A percentile compares a stretch with the other conserved stretches of the same genome.
These are phyloP conservation scores for Ganoderma resinaceum DNA, from an alignment of 1,284 basidiomycete genomes.

Conservation along the genomic window DNA sequence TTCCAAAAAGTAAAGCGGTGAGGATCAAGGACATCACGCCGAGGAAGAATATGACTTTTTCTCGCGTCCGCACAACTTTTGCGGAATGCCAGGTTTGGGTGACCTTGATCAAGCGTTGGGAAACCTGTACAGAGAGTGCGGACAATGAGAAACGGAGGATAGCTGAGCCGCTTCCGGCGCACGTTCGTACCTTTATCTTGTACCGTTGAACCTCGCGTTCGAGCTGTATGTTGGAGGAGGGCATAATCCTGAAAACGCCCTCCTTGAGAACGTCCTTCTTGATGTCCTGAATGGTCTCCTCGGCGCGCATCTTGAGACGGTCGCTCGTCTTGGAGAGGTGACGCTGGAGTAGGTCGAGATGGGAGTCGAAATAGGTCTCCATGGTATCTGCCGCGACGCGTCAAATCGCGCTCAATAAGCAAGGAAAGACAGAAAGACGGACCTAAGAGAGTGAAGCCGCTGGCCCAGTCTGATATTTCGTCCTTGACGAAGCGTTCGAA, in stretches of 20 bases:
- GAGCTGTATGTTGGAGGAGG: conserved; percentile 77
- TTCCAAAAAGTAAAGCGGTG: conserved; percentile 84
- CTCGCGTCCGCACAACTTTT: conserved; percentile 90
- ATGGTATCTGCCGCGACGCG: conserved; percentile 67
- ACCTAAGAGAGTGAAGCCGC: conserved; percentile 80
- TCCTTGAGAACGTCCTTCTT: conserved; percentile 43
- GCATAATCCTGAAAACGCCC: conserved; percentile 66
- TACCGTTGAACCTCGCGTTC: conserved; percentile 87
- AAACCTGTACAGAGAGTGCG: conserved; percentile 59
- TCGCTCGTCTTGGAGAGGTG: conserved; percentile 88
- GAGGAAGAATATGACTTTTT: conserved; percentile 91
- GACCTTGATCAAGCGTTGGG: conserved; percentile 74
- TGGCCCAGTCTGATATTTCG: conserved; percentile 59
- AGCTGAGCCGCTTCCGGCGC: conserved; percentile 6
- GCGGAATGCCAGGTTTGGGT: conserved; percentile 87
- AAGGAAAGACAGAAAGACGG: conserved; percentile 18
- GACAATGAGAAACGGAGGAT: conserved; percentile 5
- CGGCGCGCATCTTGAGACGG: conserved; percentile 80
- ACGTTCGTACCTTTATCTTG: conserved; percentile 62
- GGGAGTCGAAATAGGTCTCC: conserved; percentile 91
- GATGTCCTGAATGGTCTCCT: conserved; percentile 57
- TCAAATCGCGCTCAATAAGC: conserved; percentile 3
- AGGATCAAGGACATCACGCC: conserved; percentile 89
- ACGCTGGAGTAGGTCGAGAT: conserved; percentile 89
- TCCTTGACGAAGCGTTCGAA: conserved; percentile 62